Conservation (phyloP, 2,329 filamentous ascomycete genomes). For the Tolypocladium cylindrosporum region DNA sequence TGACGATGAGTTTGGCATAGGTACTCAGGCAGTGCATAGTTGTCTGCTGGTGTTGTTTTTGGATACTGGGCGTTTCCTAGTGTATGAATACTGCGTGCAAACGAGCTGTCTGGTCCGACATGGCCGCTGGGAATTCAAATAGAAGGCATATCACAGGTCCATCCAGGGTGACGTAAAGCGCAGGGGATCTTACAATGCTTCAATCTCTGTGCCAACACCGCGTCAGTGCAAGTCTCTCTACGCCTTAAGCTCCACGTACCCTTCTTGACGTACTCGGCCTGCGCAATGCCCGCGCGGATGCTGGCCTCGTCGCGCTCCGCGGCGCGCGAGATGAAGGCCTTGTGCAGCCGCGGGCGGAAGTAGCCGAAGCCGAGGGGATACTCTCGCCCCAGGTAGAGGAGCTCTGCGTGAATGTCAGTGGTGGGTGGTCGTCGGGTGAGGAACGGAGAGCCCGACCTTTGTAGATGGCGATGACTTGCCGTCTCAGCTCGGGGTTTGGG, state of each 20-base stretch:
- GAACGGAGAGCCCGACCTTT: conserved; percentile 53
- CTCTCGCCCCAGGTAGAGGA: conserved; percentile 73
- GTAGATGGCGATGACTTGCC: conserved; percentile 76
- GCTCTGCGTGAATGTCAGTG: conserved; percentile 41
- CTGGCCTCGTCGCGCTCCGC: conserved; percentile 59
- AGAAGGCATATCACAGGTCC: neutral
- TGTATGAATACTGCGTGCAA: neutral
- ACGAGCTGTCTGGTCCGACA: neutral
- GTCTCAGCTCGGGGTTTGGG: conserved; percentile 50
- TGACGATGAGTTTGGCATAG: neutral
- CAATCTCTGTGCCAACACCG: conserved; percentile 56
- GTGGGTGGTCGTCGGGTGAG: neutral
- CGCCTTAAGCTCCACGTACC: conserved; percentile 36
- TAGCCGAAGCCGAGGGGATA: conserved; percentile 79
- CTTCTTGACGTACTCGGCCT: conserved; percentile 86
- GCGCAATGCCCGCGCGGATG: conserved; percentile 65
- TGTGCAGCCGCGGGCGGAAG: conserved; percentile 72
- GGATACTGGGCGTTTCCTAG: neutral
- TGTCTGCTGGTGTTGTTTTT: neutral
- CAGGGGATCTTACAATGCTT: conserved; percentile 63
- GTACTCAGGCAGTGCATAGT: neutral
- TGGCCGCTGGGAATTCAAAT: no score
- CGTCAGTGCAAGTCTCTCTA: neutral
- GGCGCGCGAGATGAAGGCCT: conserved; percentile 72
- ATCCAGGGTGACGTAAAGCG: neutral